These are phyloP conservation scores for Lophiotrema nucula DNA, from an alignment of 495 filamentous ascomycete genomes.

Conservation along the genomic window DNA sequence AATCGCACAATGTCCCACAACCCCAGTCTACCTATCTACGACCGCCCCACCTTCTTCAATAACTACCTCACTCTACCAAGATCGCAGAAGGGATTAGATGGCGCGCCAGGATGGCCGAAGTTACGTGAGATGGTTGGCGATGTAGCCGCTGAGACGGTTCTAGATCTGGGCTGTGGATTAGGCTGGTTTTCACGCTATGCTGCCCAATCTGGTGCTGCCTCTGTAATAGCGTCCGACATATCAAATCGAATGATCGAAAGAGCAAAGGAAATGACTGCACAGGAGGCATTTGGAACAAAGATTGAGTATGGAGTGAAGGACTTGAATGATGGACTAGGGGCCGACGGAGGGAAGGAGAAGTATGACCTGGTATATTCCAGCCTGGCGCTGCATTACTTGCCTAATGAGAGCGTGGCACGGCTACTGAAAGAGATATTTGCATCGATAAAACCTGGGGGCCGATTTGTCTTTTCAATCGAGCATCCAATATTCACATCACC, in stretches of 20 bases:
- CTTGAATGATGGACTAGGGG: not conserved
- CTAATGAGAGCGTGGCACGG: not conserved
- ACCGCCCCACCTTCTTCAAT: constrained; percentile 1
- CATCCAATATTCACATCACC: constrained; percentile 7
- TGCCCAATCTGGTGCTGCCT: not conserved
- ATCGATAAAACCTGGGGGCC: constrained; percentile 3
- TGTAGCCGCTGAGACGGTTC: not conserved
- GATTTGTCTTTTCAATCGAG: constrained; percentile 7
- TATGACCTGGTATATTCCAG: constrained; percentile 9
- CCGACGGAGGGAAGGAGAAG: not conserved
- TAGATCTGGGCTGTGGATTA: constrained; percentile 8
- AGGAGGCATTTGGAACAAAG: not conserved
- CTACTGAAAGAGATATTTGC: not conserved
- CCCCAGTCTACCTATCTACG: constrained; percentile 1
- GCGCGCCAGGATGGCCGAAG: constrained; percentile 1
- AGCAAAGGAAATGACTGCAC: not conserved
- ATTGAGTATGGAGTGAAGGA: not conserved
- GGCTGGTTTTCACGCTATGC: constrained; percentile 2
- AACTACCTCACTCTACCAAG: constrained; percentile 1
- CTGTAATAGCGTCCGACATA: not conserved
- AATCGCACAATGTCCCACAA: too few species aligned
- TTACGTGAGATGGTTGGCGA: not conserved
- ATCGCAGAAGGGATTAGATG: not conserved
- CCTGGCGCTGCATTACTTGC: constrained; percentile 4
- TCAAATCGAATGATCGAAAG: constrained; percentile 3